phyloP scores from a whole-genome alignment of 2,329 filamentous ascomycete genomes.

The Trichoderma gracile region DNA sequence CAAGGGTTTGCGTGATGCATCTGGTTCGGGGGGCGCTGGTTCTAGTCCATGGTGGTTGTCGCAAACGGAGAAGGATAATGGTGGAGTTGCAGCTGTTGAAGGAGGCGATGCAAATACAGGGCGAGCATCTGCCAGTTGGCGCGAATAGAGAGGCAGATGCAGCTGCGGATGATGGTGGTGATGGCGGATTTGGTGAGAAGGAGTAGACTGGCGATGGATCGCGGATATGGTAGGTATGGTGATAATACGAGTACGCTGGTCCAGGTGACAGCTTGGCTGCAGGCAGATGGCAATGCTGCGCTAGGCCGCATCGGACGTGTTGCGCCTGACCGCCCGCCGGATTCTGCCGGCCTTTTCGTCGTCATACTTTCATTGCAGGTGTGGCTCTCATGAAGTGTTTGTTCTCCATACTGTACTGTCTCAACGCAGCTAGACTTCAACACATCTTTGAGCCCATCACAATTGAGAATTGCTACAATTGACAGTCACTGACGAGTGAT shows the following conservation, averaged over 20 bases:
- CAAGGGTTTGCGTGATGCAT: constrained; percentile 1
- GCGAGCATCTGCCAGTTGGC: background rate
- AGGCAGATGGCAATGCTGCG: background rate
- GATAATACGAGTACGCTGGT: constrained; percentile 6
- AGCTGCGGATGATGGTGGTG: background rate
- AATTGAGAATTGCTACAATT: background rate
- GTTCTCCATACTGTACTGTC: background rate
- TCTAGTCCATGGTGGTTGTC: background rate
- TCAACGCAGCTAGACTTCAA: background rate
- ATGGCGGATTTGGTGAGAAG: background rate
- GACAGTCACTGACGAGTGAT: background rate
- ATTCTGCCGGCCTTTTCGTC: constrained; percentile 17
- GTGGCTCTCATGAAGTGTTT: background rate
- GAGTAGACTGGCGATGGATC: background rate
- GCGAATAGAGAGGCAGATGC: background rate
- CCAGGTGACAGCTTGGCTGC: constrained; percentile 22
- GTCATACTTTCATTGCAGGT: constrained; percentile 4
- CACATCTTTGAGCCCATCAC: background rate
- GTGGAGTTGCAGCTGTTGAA: background rate
- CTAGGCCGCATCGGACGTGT: constrained; percentile 5
- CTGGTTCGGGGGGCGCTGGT: background rate
- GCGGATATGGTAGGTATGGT: too few species aligned
- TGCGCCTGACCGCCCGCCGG: constrained; percentile 15
- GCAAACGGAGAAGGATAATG: background rate
- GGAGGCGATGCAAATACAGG: background rate